Evolutionary conservation across 306 rosid genomes (phyloP).

Genomic region (Cucurbita pepo): DNA sequence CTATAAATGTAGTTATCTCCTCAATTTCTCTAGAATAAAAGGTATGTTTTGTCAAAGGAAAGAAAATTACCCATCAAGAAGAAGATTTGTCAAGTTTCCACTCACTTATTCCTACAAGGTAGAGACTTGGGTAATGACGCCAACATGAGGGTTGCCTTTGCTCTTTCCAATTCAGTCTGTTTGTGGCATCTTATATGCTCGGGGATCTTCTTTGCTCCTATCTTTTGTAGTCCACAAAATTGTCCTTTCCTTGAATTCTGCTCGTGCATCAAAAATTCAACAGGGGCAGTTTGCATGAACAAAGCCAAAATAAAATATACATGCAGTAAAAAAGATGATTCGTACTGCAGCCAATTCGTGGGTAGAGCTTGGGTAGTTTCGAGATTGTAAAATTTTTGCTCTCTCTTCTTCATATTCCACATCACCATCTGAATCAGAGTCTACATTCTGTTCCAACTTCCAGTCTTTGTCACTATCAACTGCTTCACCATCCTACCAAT

Average conservation of each 20-base stretch:
- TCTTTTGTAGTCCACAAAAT: conserved; percentile 76
- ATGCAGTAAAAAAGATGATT: conserved; percentile 6
- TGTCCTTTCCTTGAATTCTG: conserved; percentile 68
- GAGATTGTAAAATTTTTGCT: conserved; percentile 21
- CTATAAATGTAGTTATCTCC: conserved; percentile 66
- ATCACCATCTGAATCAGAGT: conserved; percentile 62
- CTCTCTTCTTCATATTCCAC: conserved; percentile 50
- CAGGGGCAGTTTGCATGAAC: conserved; percentile 1
- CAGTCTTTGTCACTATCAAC: conserved; percentile 61
- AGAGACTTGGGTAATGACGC: conserved; percentile 69
- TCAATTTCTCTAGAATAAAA: conserved; percentile 59
- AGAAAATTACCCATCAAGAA: background rate
- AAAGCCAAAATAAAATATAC: conserved; percentile 13
- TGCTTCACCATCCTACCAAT: conserved; percentile 46
- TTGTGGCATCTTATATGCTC: conserved; percentile 69
- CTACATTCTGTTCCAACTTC: conserved; percentile 33
- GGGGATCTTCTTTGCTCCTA: conserved; percentile 70
- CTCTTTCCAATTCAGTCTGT: conserved; percentile 80
- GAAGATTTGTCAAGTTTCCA: conserved; percentile 11
- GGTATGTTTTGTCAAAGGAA: conserved; percentile 8
- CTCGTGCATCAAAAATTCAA: conserved; percentile 2
- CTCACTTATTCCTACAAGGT: conserved; percentile 89
- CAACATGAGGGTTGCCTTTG: conserved; percentile 74
- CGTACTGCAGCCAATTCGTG: conserved; percentile 74
- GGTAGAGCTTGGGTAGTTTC: conserved; percentile 19